Conservation (phyloP, 805 yeast species). For the Wickerhamomyces xylosicus region DNA sequence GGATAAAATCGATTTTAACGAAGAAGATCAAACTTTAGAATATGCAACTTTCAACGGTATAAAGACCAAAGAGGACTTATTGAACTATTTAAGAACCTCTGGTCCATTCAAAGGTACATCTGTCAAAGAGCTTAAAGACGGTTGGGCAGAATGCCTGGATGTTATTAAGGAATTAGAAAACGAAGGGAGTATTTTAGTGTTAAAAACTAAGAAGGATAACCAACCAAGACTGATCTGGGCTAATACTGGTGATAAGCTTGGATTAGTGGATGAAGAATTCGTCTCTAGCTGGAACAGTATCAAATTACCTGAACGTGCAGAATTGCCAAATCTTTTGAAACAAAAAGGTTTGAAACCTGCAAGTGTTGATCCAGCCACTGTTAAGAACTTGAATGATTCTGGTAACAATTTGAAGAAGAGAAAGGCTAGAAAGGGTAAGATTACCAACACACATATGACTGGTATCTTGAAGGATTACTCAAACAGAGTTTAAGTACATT, state of each 20-base stretch:
- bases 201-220: slow-evolving; percentile 87
- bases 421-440: slow-evolving; percentile 86
- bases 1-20: slow-evolving; percentile 66
- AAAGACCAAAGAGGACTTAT: slow-evolving; percentile 65
- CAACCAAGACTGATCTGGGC: slow-evolving; percentile 92
- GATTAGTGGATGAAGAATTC: slow-evolving; percentile 71
- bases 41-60: slow-evolving; percentile 87
- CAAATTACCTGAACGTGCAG: slow-evolving; percentile 73
- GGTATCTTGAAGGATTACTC: slow-evolving; percentile 86
- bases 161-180: slow-evolving; percentile 73
- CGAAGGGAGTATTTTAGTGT: slow-evolving; percentile 67
- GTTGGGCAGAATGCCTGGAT: slow-evolving; percentile 86
- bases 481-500: slow-evolving; percentile 5
- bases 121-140: slow-evolving; percentile 67
- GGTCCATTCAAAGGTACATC: slow-evolving; percentile 81
- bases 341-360: slow-evolving; percentile 93
- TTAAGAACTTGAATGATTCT: slow-evolving; percentile 50
- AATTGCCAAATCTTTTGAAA: slow-evolving; percentile 65
- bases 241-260: slow-evolving; percentile 65
- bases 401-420: slow-evolving; percentile 57
- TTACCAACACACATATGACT: slow-evolving; percentile 94
- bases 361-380: slow-evolving; percentile 93
- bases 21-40: slow-evolving; percentile 55
- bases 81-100: slow-evolving; percentile 66
- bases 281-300: slow-evolving; percentile 71